Conservation (phyloP, 225 moss, liverwort and hornwort species). For the Antitrichia curtipendula region DNA sequence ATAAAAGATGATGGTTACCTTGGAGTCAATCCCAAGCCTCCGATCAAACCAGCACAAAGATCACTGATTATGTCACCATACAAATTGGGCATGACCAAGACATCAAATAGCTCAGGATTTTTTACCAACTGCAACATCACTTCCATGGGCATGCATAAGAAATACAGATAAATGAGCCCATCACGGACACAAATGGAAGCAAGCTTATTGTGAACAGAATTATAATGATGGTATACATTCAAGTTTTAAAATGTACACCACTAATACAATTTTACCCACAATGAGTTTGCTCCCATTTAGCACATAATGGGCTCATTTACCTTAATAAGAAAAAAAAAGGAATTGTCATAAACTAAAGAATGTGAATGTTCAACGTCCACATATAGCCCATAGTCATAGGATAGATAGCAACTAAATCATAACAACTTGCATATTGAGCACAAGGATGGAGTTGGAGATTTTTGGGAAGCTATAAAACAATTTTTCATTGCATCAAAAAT, state of each 20-base stretch:
- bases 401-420: no score
- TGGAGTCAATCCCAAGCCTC: conserved; percentile 87
- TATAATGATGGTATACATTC: background rate
- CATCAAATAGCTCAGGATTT: conserved; percentile 76
- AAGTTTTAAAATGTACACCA: background rate
- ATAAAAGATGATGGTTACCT: conserved; percentile 22
- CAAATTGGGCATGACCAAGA: conserved; percentile 85
- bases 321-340: no score
- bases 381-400: background rate
- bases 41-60: conserved; percentile 85
- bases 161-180: background rate
- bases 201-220: accelerated
- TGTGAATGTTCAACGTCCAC: background rate
- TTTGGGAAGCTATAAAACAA: background rate
- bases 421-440: background rate
- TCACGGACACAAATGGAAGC: accelerated
- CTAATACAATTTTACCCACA: background rate
- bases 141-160: background rate
- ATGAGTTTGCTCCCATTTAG: no score
- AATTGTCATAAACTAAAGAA: background rate
- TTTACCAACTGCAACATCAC: conserved; percentile 61
- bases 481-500: background rate
- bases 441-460: accelerated
- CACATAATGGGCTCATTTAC: no score
- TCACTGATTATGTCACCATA: conserved; percentile 94